Evolutionary conservation across 2,329 filamentous ascomycete genomes (phyloP).

Genomic region (Monosporascus sp.): DNA sequence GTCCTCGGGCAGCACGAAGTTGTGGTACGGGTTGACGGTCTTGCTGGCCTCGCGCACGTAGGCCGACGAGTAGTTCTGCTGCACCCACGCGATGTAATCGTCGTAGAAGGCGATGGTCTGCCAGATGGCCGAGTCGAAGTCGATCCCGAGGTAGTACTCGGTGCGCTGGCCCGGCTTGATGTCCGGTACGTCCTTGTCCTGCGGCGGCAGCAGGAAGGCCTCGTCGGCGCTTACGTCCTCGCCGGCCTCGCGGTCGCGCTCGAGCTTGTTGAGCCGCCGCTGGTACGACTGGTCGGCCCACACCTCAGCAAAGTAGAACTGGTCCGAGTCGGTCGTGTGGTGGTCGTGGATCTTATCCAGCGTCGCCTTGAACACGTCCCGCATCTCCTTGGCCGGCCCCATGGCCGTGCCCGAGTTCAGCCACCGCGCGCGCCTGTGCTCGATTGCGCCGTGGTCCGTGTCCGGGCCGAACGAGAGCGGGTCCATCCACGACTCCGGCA

Average conservation of each 20-base stretch:
- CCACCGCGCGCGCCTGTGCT: conserved; percentile 32
- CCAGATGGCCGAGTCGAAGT: conserved; percentile 5
- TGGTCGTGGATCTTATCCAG: conserved; percentile 27
- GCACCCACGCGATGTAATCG: conserved; percentile 4
- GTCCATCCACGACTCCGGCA: conserved; percentile 30
- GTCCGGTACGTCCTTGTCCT: conserved; percentile 3
- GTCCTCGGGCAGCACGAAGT: conserved; percentile 2
- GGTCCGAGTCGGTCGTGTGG: conserved; percentile 34
- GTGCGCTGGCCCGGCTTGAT: background rate
- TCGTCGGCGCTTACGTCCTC: conserved; percentile 9
- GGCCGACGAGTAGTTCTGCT: conserved; percentile 1
- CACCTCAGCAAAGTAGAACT: conserved; percentile 38
- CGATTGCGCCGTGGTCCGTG: conserved; percentile 22
- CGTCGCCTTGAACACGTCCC: conserved; percentile 25
- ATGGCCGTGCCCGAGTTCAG: conserved; percentile 44
- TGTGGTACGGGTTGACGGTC: background rate
- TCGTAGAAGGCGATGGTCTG: conserved; percentile 5
- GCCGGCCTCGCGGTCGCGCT: conserved; percentile 14
- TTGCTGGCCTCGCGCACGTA: background rate
- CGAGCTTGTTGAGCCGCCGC: conserved; percentile 23
- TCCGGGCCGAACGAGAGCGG: conserved; percentile 30
- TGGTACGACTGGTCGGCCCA: conserved; percentile 39
- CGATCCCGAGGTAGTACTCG: conserved; percentile 4
- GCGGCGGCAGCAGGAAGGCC: conserved; percentile 10
- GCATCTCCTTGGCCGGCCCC: conserved; percentile 31